These are phyloP conservation scores for Nicotiana noctiflora DNA, from an alignment of 257 asterid species.

Conservation along the genomic window DNA sequence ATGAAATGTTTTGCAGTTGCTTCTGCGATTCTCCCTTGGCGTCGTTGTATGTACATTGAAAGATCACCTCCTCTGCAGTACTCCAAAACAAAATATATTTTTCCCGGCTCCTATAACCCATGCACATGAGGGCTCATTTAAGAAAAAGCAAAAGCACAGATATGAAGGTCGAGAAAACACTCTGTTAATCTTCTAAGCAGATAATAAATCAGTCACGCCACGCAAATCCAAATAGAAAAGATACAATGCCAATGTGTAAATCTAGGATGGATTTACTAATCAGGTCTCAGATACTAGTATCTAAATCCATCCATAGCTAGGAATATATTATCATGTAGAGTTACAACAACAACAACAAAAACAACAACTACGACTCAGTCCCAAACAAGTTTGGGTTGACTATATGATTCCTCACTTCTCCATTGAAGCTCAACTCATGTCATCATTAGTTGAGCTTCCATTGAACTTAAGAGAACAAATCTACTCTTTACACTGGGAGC, in stretches of 20 bases:
- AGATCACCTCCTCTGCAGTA: constrained; percentile 97
- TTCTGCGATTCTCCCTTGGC: constrained; percentile 71
- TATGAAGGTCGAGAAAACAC: not conserved
- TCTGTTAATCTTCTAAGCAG: not conserved
- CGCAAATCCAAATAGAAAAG: not conserved
- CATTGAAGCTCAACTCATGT: too few species aligned
- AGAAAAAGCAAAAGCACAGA: not conserved
- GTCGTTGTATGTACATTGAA: constrained; percentile 58
- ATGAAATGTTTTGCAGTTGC: constrained; percentile 82
- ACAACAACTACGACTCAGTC: too few species aligned
- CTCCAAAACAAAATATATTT: constrained; percentile 78
- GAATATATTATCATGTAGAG: not conserved
- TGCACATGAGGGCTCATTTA: constrained; percentile 6
- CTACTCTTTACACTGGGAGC: not conserved
- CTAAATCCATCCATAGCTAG: not conserved
- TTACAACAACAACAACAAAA: too few species aligned
- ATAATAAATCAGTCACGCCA: not conserved
- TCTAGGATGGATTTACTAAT: not conserved
- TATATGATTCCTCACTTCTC: too few species aligned
- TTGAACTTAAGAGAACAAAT: not conserved
- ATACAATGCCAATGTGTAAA: not conserved
- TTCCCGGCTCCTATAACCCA: constrained; percentile 68
- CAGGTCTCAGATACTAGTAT: not conserved
- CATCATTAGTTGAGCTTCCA: not conserved
- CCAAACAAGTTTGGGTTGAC: too few species aligned